phyloP scores from a whole-genome alignment of 495 filamentous ascomycete species.

The Daldinia caldariorum region DNA sequence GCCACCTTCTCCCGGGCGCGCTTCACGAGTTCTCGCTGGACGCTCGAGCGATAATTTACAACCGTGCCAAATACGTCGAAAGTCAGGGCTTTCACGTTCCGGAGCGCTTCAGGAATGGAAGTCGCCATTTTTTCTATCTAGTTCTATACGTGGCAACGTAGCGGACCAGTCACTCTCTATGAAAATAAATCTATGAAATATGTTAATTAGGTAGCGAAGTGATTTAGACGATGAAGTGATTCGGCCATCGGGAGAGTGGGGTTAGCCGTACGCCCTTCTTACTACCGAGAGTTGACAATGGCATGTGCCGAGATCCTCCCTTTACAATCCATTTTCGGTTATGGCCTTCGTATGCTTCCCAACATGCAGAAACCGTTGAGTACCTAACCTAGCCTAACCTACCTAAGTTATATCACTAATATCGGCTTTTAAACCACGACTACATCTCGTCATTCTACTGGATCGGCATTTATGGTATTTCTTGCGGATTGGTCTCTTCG shows the following conservation, averaged over 20 bases:
- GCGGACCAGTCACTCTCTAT: too few relatives aligned
- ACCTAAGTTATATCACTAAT: not conserved
- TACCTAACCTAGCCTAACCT: too few relatives aligned
- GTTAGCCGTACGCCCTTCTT: slow-evolving; percentile 9
- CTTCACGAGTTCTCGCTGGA: slow-evolving; percentile 64
- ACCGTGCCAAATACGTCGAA: slow-evolving; percentile 80
- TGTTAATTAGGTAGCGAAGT: not conserved
- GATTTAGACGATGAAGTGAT: slow-evolving; percentile 20
- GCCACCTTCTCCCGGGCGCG: slow-evolving; percentile 55
- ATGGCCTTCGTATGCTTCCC: not conserved
- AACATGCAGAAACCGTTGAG: not conserved
- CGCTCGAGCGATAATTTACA: slow-evolving; percentile 74
- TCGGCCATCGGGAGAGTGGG: slow-evolving; percentile 30
- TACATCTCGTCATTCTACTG: not conserved
- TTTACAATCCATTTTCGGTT: not conserved
- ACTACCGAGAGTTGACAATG: slow-evolving; percentile 16
- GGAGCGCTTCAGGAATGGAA: slow-evolving; percentile 27
- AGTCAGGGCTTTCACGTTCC: slow-evolving; percentile 57
- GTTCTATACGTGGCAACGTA: not conserved
- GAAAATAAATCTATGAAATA: not conserved
- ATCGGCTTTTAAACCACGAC: not conserved
- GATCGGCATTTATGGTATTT: not conserved
- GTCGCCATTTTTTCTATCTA: slow-evolving; percentile 20
- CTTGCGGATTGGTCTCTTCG: not conserved
- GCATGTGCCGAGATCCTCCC: slow-evolving; percentile 17